Base-by-base conservation (phyloP, 192 early-diverging fungal genomes). In the Podila epigama region DNA sequence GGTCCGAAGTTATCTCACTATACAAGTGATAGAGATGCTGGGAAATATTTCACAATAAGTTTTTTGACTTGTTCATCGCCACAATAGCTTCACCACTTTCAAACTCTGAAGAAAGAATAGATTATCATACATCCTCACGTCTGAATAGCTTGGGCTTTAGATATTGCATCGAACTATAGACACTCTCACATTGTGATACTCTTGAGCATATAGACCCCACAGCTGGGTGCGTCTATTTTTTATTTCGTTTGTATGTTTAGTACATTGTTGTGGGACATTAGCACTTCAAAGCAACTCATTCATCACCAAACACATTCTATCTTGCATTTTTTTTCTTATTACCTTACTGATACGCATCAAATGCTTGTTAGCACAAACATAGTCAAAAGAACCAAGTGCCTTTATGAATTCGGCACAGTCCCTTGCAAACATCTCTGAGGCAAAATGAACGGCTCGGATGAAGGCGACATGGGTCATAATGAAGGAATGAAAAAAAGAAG, bases 361-460 rank as follows among this genome's bases (percentile, higher is more conserved):
- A 13, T 81, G 69, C 60, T 83, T 85, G 52, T 78, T 81, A 13
- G 84, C 79, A 13, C 81, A 79, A 34, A 53, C 63, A 78, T 83
- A 85, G 58, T 85, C 84, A 60, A 85, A 85, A 5, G 84, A 72
- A 25, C 84, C 84, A 20, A 85, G 31, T 29, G 84, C 85, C 40
- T 77, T 77, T 55, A 77, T 59, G 16, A 68, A 57, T 37, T 77
- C 73, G 22, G 66, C 73, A 41, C 73, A 77, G 34, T 77, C 73
- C 32, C 39, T 27, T 10, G 73, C 50, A 48, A 77, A 77, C 73
- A 77, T 77, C 16, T 53, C n/a, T n/a, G n/a, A 31, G 33, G n/a
- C n/a, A 25, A 11, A 34, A 34, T 36, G 20, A 48, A 33, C 15
- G 31, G 7, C 4, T 13, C 13, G 20, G 32, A 12, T 16, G 22